Evolutionary conservation across 1,284 basidiomycete genomes (phyloP).

Genomic region (Wallemia ichthyophaga): DNA sequence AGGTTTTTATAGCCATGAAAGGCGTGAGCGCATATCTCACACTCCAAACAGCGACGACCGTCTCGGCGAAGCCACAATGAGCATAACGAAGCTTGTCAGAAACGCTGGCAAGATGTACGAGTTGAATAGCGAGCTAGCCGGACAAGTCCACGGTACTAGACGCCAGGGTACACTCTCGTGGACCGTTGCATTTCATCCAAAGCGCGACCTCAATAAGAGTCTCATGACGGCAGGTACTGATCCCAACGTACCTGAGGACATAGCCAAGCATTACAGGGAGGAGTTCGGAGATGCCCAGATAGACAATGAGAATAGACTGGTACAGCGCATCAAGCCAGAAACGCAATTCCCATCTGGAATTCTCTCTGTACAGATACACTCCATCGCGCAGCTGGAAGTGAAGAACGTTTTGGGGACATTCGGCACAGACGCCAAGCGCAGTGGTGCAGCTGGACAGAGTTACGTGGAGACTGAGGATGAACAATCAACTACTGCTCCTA

Average conservation of each 20-base stretch:
- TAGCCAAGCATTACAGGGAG: not conserved
- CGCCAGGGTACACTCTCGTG: not conserved
- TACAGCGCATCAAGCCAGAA: not conserved
- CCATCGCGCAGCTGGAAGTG: not conserved
- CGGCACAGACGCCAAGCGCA: not conserved
- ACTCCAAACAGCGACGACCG: not conserved
- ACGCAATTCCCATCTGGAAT: not conserved
- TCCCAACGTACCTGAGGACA: not conserved
- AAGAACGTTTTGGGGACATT: not conserved
- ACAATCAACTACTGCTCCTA: not conserved
- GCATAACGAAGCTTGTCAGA: not conserved
- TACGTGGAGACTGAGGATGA: constrained; percentile 1
- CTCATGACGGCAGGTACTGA: not conserved
- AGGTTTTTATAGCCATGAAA: too few relatives aligned
- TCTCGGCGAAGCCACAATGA: not conserved
- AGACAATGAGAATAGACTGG: not conserved
- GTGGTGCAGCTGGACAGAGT: not conserved
- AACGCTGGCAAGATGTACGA: not conserved
- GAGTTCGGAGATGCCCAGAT: not conserved
- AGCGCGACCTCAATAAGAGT: not conserved
- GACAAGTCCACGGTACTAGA: not conserved
- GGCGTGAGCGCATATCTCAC: too few relatives aligned
- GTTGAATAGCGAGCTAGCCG: not conserved
- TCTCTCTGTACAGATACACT: not conserved
- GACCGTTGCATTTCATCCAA: not conserved